Evolutionary conservation across 768 basidiomycete genomes (phyloP).

Genomic region (Rubroboletus satanas): DNA sequence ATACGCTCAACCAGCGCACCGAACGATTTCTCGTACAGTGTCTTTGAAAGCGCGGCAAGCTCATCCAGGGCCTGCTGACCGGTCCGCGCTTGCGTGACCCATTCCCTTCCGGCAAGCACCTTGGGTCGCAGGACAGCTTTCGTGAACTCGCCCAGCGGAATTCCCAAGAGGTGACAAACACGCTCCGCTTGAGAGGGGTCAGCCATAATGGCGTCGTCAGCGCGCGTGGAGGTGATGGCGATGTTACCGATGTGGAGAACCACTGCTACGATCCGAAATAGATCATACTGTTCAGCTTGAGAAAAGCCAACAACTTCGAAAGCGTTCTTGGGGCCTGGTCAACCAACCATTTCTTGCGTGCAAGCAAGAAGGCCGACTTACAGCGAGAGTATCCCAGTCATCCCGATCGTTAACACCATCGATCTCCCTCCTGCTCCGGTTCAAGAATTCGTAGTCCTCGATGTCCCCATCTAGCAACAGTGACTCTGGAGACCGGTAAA

Average conservation of each 20-base stretch:
- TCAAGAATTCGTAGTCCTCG: conserved; percentile 87
- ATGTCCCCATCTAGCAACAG: conserved; percentile 71
- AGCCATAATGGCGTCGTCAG: conserved; percentile 75
- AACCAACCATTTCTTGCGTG: background rate
- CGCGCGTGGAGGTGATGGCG: conserved; percentile 67
- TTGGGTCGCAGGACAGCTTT: conserved; percentile 86
- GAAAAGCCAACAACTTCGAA: conserved; percentile 90
- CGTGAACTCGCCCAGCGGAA: conserved; percentile 83
- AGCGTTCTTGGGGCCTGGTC: conserved; percentile 49
- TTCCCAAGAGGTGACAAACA: conserved; percentile 87
- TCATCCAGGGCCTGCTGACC: conserved; percentile 91
- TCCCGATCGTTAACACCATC: conserved; percentile 91
- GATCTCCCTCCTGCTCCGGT: conserved; percentile 85
- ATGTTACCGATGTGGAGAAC: conserved; percentile 97
- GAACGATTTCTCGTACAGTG: conserved; percentile 95
- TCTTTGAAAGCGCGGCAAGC: conserved; percentile 87
- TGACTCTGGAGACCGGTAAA: conserved; percentile 44
- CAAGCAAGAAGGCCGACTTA: conserved; percentile 26
- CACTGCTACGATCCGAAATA: conserved; percentile 92
- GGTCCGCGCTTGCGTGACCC: conserved; percentile 92
- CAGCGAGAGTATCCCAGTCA: conserved; percentile 82
- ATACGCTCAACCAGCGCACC: conserved; percentile 91
- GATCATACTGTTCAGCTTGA: conserved; percentile 76
- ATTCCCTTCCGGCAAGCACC: conserved; percentile 92
- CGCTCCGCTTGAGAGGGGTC: conserved; percentile 83